These are phyloP conservation scores for Podaxis mareebaensis DNA, from an alignment of 768 basidiomycete genomes.

Conservation along the genomic window DNA sequence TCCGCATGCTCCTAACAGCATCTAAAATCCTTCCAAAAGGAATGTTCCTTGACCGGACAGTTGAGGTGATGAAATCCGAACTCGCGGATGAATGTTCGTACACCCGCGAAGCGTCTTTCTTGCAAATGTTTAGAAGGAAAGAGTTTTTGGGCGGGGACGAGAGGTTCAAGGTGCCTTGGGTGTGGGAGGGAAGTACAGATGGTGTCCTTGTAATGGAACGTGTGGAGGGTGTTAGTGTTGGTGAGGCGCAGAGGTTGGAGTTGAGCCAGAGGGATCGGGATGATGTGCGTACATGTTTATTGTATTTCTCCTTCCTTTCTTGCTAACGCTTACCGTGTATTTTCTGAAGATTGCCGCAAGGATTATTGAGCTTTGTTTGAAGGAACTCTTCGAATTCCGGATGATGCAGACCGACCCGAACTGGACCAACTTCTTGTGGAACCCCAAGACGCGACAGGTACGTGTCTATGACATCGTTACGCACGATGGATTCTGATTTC, in stretches of 20 bases:
- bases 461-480: neutral
- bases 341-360: conserved; percentile 72
- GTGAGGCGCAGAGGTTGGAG: conserved; percentile 54
- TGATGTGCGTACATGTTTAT: conserved; percentile 48
- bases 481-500: neutral
- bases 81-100: conserved; percentile 94
- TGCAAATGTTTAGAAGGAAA: conserved; percentile 57
- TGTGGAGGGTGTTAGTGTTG: conserved; percentile 80
- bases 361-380: conserved; percentile 83
- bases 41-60: conserved; percentile 85
- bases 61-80: conserved; percentile 87
- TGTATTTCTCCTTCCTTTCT: neutral
- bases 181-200: conserved; percentile 79
- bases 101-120: conserved; percentile 72
- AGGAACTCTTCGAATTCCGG: conserved; percentile 87
- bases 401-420: conserved; percentile 99
- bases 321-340: neutral
- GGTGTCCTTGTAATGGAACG: conserved; percentile 89
- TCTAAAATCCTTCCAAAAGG: conserved; percentile 84
- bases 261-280: conserved; percentile 68
- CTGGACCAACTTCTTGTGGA: conserved; percentile 97
- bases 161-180: conserved; percentile 84
- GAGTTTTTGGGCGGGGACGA: conserved; percentile 54
- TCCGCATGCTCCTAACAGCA: conserved; percentile 79
- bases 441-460: conserved; percentile 62